Percentiles rank a stretch among this genome's conserved stretches.
Conservation (phyloP, 73 alveolate genomes). For the Paramecium biaurelia region DNA sequence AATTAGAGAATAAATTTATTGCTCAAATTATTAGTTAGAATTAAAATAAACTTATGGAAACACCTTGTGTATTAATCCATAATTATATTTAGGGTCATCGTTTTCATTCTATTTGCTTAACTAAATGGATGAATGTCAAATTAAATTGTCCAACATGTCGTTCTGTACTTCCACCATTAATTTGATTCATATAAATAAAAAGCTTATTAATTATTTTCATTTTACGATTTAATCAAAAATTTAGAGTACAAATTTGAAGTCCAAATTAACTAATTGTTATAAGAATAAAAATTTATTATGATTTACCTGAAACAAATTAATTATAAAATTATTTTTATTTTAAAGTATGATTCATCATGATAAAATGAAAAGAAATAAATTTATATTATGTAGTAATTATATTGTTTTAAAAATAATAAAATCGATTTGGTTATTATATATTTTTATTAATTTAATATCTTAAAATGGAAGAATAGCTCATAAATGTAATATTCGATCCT, state of each 20-base stretch:
- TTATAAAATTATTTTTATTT: too few relatives aligned
- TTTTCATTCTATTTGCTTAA: conserved; percentile 72
- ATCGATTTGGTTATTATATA: neutral
- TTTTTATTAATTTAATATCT: neutral
- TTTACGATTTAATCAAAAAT: neutral
- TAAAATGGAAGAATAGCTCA: neutral
- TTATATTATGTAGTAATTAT: neutral
- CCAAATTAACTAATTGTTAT: too few relatives aligned
- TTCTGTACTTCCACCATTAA: conserved; percentile 49
- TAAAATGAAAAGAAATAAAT: too few relatives aligned
- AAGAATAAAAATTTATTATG: too few relatives aligned
- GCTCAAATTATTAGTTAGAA: neutral
- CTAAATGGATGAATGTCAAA: conserved; percentile 74
- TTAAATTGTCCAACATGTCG: conserved; percentile 81
- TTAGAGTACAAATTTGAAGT: too few relatives aligned
- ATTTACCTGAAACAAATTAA: too few relatives aligned
- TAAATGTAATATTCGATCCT: conserved; percentile 37
- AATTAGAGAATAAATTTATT: neutral
- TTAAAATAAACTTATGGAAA: conserved; percentile 46
- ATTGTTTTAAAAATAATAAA: neutral
- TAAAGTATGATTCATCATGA: neutral
- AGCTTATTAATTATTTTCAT: neutral
- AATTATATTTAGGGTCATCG: conserved; percentile 47
- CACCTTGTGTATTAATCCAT: conserved; percentile 50
- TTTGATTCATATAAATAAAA: neutral